Evolutionary conservation across 352 stramenopile genomes (phyloP).

Genomic region (Thalassiosira mediterranea): DNA sequence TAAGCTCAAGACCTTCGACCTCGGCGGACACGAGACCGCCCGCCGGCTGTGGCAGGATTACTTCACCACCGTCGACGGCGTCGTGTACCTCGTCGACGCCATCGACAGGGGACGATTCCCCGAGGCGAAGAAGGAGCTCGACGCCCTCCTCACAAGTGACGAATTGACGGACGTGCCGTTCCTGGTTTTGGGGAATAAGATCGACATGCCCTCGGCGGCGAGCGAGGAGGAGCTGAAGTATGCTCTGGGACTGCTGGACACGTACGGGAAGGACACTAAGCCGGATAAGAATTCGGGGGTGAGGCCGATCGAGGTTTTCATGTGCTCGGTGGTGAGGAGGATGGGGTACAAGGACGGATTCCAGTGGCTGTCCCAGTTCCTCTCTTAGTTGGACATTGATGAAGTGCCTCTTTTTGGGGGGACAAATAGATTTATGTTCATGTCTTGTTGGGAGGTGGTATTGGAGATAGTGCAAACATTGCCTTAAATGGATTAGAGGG

Average conservation of each 20-base stretch:
- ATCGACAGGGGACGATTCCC: conserved; percentile 98
- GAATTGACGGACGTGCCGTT: conserved; percentile 98
- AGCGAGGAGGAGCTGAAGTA: conserved; percentile 98
- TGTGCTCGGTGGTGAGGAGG: conserved; percentile 98
- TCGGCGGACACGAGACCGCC: conserved; percentile 97
- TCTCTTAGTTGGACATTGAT: conserved; percentile 41
- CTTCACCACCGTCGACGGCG: conserved; percentile 98
- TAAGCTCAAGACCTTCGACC: conserved; percentile 98
- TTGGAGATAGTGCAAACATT: too few species aligned
- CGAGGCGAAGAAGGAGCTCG: conserved; percentile 98
- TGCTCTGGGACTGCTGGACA: conserved; percentile 96
- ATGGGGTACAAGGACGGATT: conserved; percentile 98
- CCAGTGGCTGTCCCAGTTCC: conserved; percentile 88
- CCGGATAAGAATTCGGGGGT: conserved; percentile 84
- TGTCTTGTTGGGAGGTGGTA: too few species aligned
- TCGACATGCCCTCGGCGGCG: conserved; percentile 96
- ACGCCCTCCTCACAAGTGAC: conserved; percentile 95
- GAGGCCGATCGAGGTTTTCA: conserved; percentile 98
- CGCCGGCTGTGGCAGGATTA: conserved; percentile 97
- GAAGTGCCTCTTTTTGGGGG: too few species aligned
- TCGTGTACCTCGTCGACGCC: conserved; percentile 99
- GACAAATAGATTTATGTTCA: too few species aligned
- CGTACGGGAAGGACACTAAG: conserved; percentile 95
- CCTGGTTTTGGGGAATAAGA: conserved; percentile 99
- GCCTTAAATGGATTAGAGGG: too few species aligned